These are phyloP conservation scores for Xylariaceae sp. DNA, from an alignment of 2,329 filamentous ascomycete species.

Conservation along the genomic window DNA sequence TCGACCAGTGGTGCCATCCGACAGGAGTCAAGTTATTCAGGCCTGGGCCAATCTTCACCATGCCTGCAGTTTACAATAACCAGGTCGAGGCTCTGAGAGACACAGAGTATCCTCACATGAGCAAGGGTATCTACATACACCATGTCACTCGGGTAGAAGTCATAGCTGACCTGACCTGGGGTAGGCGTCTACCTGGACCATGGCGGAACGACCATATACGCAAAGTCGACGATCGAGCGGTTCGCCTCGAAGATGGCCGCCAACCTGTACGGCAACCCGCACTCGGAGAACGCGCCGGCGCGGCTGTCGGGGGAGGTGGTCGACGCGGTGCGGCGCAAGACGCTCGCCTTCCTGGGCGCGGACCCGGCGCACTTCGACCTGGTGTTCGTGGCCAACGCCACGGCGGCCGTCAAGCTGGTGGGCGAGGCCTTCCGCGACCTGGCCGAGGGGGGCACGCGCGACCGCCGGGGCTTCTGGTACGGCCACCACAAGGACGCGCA, in stretches of 20 bases:
- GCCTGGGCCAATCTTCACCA: too few species aligned
- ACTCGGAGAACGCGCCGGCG: slow-evolving; percentile 55
- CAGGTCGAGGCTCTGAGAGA: slow-evolving; percentile 29
- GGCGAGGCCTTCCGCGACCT: slow-evolving; percentile 49
- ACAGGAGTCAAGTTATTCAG: too few species aligned
- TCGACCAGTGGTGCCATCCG: too few species aligned
- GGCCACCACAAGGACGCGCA: slow-evolving; percentile 55
- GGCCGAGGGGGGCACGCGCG: slow-evolving; percentile 36
- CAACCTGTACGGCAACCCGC: slow-evolving; percentile 61
- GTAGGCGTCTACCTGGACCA: slow-evolving; percentile 49
- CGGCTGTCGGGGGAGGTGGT: slow-evolving; percentile 49
- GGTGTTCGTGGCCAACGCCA: slow-evolving; percentile 86
- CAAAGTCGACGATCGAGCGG: slow-evolving; percentile 47
- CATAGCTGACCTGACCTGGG: slow-evolving; percentile 1
- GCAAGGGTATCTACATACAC: slow-evolving; percentile 23
- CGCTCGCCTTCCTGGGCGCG: slow-evolving; percentile 51
- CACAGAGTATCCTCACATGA: slow-evolving; percentile 36
- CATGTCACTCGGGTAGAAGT: not conserved
- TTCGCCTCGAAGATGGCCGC: slow-evolving; percentile 48
- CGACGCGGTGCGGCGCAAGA: slow-evolving; percentile 44
- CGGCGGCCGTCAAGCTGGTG: slow-evolving; percentile 74
- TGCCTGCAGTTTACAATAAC: too few species aligned
- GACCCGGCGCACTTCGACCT: slow-evolving; percentile 52
- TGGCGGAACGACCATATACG: slow-evolving; percentile 49
- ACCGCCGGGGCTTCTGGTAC: slow-evolving; percentile 44